A percentile compares a stretch with the other conserved stretches of the same genome.
Evolutionary conservation across 805 yeast species (phyloP).

Genomic region (Candida nemodendra): DNA sequence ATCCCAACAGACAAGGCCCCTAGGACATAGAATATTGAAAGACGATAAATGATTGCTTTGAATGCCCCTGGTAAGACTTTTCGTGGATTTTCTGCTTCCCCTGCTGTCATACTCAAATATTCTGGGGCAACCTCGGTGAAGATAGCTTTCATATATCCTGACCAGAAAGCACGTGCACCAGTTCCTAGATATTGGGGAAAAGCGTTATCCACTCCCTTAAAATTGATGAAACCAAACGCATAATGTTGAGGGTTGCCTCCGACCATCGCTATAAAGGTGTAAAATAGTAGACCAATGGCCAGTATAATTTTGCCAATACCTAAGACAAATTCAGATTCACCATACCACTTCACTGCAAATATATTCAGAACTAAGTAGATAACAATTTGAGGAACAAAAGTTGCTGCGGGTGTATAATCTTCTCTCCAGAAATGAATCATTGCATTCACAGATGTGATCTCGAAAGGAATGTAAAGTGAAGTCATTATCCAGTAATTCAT

Average conservation of each 20-base stretch:
- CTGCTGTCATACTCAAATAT: not conserved
- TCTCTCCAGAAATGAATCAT: conserved; percentile 69
- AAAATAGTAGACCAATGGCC: conserved; percentile 69
- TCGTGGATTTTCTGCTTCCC: not conserved
- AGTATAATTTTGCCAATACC: conserved; percentile 68
- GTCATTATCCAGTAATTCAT: conserved; percentile 77
- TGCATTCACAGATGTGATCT: conserved; percentile 44
- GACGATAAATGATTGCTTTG: no score
- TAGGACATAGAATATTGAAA: no score
- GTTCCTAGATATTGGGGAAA: conserved; percentile 53
- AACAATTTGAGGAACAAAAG: conserved; percentile 60
- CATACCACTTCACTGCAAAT: conserved; percentile 69
- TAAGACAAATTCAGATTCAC: conserved; percentile 79
- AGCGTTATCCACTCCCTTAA: conserved; percentile 29
- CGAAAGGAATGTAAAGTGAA: conserved; percentile 76
- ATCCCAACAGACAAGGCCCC: no score
- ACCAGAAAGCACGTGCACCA: conserved; percentile 63
- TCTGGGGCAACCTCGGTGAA: not conserved
- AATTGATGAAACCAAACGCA: conserved; percentile 22
- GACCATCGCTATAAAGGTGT: conserved; percentile 75
- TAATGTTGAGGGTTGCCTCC: conserved; percentile 77
- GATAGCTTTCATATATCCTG: not conserved
- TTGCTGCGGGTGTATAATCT: conserved; percentile 69
- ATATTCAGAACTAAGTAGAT: conserved; percentile 62
- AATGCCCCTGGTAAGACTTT: no score